Evolutionary conservation across 2,329 filamentous ascomycete species (phyloP).

Genomic region (Didymella sp.): DNA sequence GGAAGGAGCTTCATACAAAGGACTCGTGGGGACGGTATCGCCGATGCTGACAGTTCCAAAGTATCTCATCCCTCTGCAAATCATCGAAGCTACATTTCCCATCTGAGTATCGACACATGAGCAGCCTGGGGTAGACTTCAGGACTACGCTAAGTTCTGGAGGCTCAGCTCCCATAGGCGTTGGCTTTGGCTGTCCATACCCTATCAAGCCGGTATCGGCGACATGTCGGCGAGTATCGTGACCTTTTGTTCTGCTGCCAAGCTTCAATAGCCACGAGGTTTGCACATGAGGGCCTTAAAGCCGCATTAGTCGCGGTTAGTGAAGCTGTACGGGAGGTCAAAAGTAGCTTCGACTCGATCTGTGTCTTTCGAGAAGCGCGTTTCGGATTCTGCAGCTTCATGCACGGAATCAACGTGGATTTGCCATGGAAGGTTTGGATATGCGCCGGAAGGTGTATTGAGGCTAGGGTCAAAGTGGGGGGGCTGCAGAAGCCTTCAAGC

Average conservation of each 20-base stretch:
- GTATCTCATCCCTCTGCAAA: background rate
- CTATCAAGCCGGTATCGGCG: background rate
- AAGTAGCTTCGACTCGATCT: conserved; percentile 1
- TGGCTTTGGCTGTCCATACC: background rate
- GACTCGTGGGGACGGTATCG: conserved; percentile 1
- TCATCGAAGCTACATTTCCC: background rate
- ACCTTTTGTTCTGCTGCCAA: conserved; percentile 10
- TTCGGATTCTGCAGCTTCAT: conserved; percentile 10
- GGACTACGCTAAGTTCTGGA: background rate
- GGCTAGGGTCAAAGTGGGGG: background rate
- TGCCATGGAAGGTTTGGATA: conserved; percentile 5
- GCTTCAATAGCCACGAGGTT: conserved; percentile 5
- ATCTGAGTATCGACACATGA: background rate
- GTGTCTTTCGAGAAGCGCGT: background rate
- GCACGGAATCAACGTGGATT: conserved; percentile 15
- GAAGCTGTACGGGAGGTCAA: background rate
- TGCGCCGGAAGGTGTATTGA: background rate
- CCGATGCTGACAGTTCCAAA: background rate
- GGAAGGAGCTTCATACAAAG: background rate
- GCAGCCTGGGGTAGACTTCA: background rate
- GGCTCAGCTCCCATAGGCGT: background rate
- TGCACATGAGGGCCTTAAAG: conserved; percentile 8
- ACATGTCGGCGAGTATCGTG: background rate
- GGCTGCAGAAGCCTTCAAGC: conserved; percentile 1
- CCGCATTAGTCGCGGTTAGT: conserved; percentile 1